These are phyloP conservation scores for Magnusiomyces suaveolens DNA, from an alignment of 1,139 yeast species.

Conservation along the genomic window DNA sequence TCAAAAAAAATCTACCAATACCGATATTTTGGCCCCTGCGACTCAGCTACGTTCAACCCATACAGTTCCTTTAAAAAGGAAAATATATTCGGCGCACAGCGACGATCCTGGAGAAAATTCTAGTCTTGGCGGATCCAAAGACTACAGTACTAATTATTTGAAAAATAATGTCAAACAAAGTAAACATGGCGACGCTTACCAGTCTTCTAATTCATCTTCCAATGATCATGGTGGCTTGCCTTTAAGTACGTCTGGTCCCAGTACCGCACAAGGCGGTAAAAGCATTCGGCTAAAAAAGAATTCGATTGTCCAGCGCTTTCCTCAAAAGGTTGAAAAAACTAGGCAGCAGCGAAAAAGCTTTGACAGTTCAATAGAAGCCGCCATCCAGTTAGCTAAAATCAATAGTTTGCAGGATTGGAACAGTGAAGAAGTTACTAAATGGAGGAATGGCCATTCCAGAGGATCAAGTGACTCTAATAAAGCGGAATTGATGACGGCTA, in stretches of 20 bases:
- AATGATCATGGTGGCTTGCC: too few relatives aligned
- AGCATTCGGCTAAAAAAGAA: not conserved
- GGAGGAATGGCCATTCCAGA: too few relatives aligned
- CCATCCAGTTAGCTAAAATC: not conserved
- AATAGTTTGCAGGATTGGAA: not conserved
- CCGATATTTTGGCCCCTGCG: not conserved
- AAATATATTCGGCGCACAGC: slow-evolving; percentile 2
- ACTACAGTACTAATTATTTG: too few relatives aligned
- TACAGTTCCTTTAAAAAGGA: not conserved
- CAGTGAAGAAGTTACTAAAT: too few relatives aligned
- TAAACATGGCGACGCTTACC: not conserved
- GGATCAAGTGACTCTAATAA: too few relatives aligned
- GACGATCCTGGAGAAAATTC: slow-evolving; percentile 8
- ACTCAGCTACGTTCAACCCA: not conserved
- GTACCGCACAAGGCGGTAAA: not conserved
- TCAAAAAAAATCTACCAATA: not conserved
- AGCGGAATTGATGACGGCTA: not conserved
- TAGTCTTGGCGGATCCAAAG: not conserved
- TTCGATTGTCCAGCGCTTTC: not conserved
- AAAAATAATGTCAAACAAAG: not conserved
- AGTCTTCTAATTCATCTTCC: not conserved
- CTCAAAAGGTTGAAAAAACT: not conserved
- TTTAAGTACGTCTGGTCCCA: too few relatives aligned
- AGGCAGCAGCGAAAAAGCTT: not conserved
- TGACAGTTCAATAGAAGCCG: not conserved